phyloP scores from a whole-genome alignment of 1,284 basidiomycete species.

The Puccinia polysora region DNA sequence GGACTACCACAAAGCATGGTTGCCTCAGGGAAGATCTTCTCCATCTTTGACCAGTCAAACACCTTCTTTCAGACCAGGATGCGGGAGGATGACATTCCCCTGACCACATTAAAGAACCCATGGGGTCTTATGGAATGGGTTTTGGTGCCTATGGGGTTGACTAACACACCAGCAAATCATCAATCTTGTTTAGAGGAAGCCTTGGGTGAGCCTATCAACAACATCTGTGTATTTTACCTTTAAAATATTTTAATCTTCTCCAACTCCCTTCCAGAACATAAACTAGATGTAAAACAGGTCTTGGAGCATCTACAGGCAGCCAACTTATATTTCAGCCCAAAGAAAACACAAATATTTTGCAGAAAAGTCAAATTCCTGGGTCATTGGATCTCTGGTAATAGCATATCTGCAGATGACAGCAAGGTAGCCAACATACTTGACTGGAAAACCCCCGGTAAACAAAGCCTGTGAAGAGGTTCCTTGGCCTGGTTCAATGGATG shows the following conservation, averaged over 20 bases:
- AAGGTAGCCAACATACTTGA: conserved; percentile 53
- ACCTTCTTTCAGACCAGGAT: conserved; percentile 56
- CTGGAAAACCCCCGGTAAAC: conserved; percentile 53
- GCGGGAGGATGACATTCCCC: conserved; percentile 53
- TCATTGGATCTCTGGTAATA: conserved; percentile 51
- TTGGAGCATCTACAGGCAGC: not conserved
- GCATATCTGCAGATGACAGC: conserved; percentile 52
- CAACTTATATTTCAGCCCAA: conserved; percentile 45
- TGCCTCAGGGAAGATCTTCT: conserved; percentile 50
- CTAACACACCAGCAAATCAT: conserved; percentile 53
- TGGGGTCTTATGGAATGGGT: conserved; percentile 54
- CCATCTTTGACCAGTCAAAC: conserved; percentile 56
- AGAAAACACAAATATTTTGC: conserved; percentile 53
- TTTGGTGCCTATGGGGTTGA: conserved; percentile 56
- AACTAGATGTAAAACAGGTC: not conserved
- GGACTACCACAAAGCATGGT: too few species aligned
- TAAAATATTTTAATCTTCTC: conserved; percentile 19
- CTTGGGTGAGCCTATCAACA: conserved; percentile 48
- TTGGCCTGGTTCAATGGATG: too few species aligned
- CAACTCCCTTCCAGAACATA: conserved; percentile 52
- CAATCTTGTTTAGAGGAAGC: conserved; percentile 42
- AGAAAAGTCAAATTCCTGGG: conserved; percentile 53
- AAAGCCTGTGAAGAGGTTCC: conserved; percentile 52
- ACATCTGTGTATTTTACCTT: conserved; percentile 49
- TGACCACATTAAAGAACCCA: conserved; percentile 53